Evolutionary conservation across 257 asterid genomes (phyloP), one percentile per base, ranked within the genome.

Genomic region (Cynanchum wilfordii): DNA sequence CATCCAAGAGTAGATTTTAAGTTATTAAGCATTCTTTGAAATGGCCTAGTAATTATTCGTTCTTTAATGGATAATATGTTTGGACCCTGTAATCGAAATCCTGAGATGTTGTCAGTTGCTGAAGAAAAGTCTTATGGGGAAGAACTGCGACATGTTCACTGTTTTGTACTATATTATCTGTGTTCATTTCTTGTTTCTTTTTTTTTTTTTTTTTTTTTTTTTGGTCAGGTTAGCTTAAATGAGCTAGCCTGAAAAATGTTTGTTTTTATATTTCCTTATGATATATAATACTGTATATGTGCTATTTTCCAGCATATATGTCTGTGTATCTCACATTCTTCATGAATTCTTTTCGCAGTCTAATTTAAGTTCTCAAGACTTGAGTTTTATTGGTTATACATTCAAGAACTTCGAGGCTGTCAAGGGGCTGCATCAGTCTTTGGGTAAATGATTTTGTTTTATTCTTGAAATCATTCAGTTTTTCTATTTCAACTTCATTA

Each of bases 351-450:
- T 76, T 55, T 82, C 58, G 76, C 92, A 88, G 97, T 72, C 82
- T 79, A 87, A 80, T 38, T 79, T 83, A 72, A 81, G 78, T 80
- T 88, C 89, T 42, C 82, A 85, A 59, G 94, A 90, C 77, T 79
- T 88, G 83, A 84, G 87, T 77, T 92, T 92, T 76, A 89, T 92
- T 73, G 98, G 97, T 55, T 91, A 89, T 78, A 91, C 97, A 33
- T 89, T 85, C 84, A 87, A 90, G 82, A 85, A 86, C 36, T 90
- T 92, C 70, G 92, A 90, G 79, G 93, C 92, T 65, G 80, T 92
- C 66, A 87, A 88, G 82, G 93, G 90, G 69, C 69, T 80, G 5
- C 78, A 73, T 24, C 78, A 80, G 77, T 78, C 85, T 74, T 60
- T 69, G 20, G 84, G 88, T 90, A 79, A 73, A 77, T 78, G 69